phyloP scores from a whole-genome alignment of 2,329 filamentous ascomycete genomes.

The Trichoderma pleuroti region DNA sequence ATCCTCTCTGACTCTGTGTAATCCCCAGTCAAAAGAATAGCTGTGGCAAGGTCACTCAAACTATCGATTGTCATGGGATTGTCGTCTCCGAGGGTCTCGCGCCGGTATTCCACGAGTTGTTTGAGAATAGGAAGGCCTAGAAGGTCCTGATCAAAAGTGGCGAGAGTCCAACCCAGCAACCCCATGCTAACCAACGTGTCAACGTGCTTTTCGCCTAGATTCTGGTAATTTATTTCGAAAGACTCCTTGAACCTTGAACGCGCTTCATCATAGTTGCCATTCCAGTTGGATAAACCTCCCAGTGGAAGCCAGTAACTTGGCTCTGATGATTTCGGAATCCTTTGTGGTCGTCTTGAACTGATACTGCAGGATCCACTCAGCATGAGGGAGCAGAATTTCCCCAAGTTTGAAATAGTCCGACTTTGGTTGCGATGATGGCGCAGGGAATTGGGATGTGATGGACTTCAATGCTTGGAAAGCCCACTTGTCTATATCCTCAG shows the following conservation, averaged over 20 bases:
- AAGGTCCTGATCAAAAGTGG: not conserved
- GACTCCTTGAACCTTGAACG: slow-evolving; percentile 8
- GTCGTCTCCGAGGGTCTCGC: slow-evolving; percentile 3
- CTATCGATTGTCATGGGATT: slow-evolving; percentile 8
- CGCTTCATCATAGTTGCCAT: slow-evolving; percentile 9
- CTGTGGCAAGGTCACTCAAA: slow-evolving; percentile 2
- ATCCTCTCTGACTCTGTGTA: not conserved
- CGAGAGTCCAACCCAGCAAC: slow-evolving; percentile 1
- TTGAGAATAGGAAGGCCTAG: not conserved
- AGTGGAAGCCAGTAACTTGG: slow-evolving; percentile 3
- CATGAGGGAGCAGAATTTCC: slow-evolving; percentile 13
- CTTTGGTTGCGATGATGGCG: not conserved
- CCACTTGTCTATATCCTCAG: slow-evolving; percentile 4
- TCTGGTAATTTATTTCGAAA: not conserved
- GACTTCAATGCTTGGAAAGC: slow-evolving; percentile 11
- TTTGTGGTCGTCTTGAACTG: not conserved
- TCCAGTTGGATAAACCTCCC: slow-evolving; percentile 10
- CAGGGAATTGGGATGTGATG: not conserved
- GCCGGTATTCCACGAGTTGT: not conserved
- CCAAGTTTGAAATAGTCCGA: not conserved
- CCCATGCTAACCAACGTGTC: slow-evolving; percentile 12
- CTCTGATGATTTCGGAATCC: not conserved
- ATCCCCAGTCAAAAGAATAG: not conserved
- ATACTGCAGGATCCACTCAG: slow-evolving; percentile 14
- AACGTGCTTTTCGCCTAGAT: slow-evolving; percentile 10